phyloP scores from a whole-genome alignment of 129 eudicot genomes.

The Erigeron canadensis region DNA sequence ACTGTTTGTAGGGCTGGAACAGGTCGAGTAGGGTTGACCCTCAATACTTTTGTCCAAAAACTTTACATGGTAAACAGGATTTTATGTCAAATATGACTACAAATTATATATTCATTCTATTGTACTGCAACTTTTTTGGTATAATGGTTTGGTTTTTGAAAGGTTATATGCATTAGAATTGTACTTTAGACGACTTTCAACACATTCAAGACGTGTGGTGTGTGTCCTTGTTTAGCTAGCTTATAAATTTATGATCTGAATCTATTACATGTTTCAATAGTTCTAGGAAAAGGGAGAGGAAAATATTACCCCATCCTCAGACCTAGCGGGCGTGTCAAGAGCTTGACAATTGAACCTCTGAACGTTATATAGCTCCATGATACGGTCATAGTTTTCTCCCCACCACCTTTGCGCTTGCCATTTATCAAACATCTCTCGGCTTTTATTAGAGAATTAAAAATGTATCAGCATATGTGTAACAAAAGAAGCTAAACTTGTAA shows the following conservation, averaged over 20 bases:
- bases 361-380: constrained; percentile 87
- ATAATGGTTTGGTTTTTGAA: not conserved
- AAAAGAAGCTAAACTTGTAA: not conserved
- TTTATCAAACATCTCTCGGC: constrained; percentile 90
- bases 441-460: constrained; percentile 11
- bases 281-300: not conserved
- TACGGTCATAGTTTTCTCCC: constrained; percentile 85
- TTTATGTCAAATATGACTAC: not conserved
- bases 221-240: not conserved
- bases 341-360: constrained; percentile 87
- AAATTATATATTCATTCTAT: not conserved
- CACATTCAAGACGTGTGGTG: not conserved
- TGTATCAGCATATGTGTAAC: constrained; percentile 19
- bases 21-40: not conserved
- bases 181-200: not conserved
- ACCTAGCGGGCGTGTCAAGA: constrained; percentile 68
- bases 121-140: not conserved
- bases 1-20: not conserved
- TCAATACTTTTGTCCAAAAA: not conserved
- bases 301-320: constrained; percentile 72
- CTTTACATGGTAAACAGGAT: not conserved
- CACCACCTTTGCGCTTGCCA: constrained; percentile 99
- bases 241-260: not conserved
- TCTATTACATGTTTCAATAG: not conserved
- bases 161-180: not conserved